These are phyloP conservation scores for Aspergillus conjunctus DNA, from an alignment of 495 filamentous ascomycete species.

Conservation along the genomic window DNA sequence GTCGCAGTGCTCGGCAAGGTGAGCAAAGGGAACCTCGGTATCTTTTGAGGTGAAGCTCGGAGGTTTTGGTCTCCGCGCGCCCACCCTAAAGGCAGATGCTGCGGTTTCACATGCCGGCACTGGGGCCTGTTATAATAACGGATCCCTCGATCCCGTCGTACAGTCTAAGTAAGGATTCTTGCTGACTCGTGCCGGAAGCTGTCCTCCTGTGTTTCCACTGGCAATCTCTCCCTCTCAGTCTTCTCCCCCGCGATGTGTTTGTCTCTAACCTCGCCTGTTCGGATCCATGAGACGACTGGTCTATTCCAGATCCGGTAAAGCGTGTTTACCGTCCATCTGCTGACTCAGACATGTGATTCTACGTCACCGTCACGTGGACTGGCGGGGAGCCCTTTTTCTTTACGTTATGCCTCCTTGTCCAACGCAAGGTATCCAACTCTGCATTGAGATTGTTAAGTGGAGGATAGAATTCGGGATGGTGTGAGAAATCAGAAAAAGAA, in stretches of 20 bases:
- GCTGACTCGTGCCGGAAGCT: neutral
- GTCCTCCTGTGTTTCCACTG: too few relatives aligned
- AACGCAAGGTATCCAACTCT: too few relatives aligned
- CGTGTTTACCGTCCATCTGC: slow-evolving; percentile 15
- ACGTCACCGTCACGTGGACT: slow-evolving; percentile 15
- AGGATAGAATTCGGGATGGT: too few relatives aligned
- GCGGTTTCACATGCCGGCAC: slow-evolving; percentile 46
- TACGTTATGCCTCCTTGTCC: too few relatives aligned
- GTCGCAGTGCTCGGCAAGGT: slow-evolving; percentile 42
- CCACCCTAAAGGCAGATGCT: slow-evolving; percentile 30
- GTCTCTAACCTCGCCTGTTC: slow-evolving; percentile 2
- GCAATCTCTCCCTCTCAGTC: neutral
- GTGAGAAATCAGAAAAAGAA: too few relatives aligned
- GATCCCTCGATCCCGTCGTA: neutral
- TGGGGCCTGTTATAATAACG: neutral
- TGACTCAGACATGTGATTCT: slow-evolving; percentile 42
- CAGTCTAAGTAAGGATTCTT: neutral
- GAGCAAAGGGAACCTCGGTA: slow-evolving; percentile 45
- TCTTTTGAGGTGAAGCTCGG: slow-evolving; percentile 37
- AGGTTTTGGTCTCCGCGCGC: slow-evolving; percentile 27
- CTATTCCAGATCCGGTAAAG: neutral
- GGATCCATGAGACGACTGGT: neutral
- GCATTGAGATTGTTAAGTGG: too few relatives aligned
- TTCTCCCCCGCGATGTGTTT: neutral
- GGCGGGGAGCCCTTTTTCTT: neutral